Percentiles rank a stretch among this genome's conserved stretches.
These are phyloP conservation scores for Zygosaccharomyces bailii DNA, from an alignment of 805 yeast genomes.

Conservation along the genomic window DNA sequence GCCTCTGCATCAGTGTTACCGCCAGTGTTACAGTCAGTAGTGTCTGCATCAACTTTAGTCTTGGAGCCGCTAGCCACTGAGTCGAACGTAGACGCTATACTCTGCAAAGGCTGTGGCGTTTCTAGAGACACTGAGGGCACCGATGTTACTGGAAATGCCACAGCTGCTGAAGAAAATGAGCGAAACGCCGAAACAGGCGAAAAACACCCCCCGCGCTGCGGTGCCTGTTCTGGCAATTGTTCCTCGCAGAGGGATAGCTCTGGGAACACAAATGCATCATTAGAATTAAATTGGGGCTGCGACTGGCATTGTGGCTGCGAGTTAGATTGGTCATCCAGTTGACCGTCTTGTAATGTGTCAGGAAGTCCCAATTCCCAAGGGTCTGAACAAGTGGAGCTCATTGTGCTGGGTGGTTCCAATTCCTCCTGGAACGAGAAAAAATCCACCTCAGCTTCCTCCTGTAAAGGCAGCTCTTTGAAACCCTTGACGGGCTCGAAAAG, in stretches of 20 bases:
- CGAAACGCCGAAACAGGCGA: background rate
- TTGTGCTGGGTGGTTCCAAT: background rate
- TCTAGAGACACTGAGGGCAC: background rate
- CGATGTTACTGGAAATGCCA: background rate
- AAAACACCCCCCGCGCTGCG: background rate
- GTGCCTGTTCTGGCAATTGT: background rate
- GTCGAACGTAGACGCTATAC: background rate
- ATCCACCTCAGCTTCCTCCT: slow-evolving; percentile 1
- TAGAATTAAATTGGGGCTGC: background rate
- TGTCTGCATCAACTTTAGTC: slow-evolving; percentile 10
- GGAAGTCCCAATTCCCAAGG: background rate
- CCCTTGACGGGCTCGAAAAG: slow-evolving; percentile 5
- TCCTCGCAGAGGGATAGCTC: slow-evolving; percentile 2
- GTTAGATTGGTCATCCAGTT: background rate
- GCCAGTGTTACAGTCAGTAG: slow-evolving; percentile 5
- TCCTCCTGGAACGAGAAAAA: slow-evolving; percentile 5
- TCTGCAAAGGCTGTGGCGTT: background rate
- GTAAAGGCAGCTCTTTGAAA: slow-evolving; percentile 3
- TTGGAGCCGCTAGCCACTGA: slow-evolving; percentile 2
- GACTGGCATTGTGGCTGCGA: background rate
- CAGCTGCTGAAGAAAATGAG: background rate
- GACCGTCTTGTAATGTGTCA: background rate
- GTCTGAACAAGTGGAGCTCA: background rate
- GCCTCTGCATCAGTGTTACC: slow-evolving; percentile 10
- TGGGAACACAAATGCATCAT: background rate